Conservation (phyloP, 805 yeast genomes). For the Candida methanosorbosa region DNA sequence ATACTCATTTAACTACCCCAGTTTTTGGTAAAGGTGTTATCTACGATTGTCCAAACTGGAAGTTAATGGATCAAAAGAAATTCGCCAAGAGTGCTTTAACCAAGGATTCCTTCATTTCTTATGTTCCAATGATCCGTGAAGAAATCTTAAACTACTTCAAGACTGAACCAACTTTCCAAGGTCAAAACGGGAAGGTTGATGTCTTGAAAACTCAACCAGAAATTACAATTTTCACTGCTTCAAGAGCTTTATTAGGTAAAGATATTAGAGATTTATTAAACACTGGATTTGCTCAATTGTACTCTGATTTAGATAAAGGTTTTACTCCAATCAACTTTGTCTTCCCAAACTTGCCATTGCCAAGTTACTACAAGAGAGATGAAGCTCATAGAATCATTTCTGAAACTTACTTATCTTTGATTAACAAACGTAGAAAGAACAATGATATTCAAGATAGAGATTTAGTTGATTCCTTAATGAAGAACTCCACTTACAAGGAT, state of each 20-base stretch:
- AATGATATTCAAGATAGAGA: conserved; percentile 82
- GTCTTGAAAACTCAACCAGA: conserved; percentile 88
- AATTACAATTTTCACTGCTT: conserved; percentile 93
- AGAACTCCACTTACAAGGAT: conserved; percentile 79
- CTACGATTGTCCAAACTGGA: conserved; percentile 90
- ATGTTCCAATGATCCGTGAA: conserved; percentile 81
- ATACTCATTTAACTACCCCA: conserved; percentile 96
- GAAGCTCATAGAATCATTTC: conserved; percentile 79
- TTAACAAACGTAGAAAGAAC: conserved; percentile 59
- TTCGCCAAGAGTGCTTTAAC: conserved; percentile 88
- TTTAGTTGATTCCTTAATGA: conserved; percentile 81
- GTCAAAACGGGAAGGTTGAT: conserved; percentile 40
- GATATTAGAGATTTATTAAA: conserved; percentile 82
- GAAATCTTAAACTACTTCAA: conserved; percentile 66
- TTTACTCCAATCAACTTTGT: conserved; percentile 95
- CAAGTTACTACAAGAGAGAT: conserved; percentile 72
- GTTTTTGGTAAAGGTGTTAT: conserved; percentile 97
- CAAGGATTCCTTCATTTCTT: conserved; percentile 69
- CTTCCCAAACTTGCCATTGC: conserved; percentile 86
- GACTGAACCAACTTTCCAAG: conserved; percentile 39
- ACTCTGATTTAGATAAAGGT: conserved; percentile 91
- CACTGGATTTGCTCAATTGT: conserved; percentile 74
- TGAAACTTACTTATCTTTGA: conserved; percentile 70
- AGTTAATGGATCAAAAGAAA: conserved; percentile 97
- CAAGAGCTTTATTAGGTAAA: conserved; percentile 83